Conservation (phyloP, 176 grass and related monocot genomes). For the Carex kokanica region DNA sequence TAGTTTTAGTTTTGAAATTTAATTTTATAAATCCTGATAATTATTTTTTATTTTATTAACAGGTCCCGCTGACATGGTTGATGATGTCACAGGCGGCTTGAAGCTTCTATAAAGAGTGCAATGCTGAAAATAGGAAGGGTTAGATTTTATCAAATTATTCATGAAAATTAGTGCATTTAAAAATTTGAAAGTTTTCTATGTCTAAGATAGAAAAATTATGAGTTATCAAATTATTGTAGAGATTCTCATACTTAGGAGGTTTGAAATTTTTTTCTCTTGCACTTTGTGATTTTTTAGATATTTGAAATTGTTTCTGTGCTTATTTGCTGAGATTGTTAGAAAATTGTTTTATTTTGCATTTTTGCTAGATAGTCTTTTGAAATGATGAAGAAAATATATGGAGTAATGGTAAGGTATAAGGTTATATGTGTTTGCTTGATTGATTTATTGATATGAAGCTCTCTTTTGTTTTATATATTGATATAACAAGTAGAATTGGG, state of each 20-base stretch:
- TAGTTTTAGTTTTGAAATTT: background rate
- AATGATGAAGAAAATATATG: background rate
- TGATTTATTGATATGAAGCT: background rate
- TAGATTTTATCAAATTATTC: background rate
- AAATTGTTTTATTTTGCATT: background rate
- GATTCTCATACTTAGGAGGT: background rate
- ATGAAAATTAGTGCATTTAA: constrained; percentile 15
- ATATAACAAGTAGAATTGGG: no score
- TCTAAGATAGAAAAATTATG: background rate
- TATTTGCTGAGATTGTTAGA: background rate
- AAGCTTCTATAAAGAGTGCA: constrained; percentile 52
- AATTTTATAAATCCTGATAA: background rate
- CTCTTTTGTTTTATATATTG: background rate
- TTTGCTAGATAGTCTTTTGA: background rate
- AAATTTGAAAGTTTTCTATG: background rate
- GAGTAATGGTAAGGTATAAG: background rate
- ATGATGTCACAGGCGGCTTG: constrained; percentile 72
- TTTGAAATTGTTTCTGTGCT: background rate
- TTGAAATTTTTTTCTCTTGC: background rate
- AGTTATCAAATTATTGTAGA: background rate
- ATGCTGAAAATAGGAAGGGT: background rate
- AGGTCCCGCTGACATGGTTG: constrained; percentile 77
- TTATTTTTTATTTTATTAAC: constrained; percentile 14
- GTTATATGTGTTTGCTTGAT: background rate
- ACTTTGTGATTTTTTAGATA: background rate